These are phyloP conservation scores for Stachybotrys echinatus DNA, from an alignment of 2,329 filamentous ascomycete species.

Conservation along the genomic window DNA sequence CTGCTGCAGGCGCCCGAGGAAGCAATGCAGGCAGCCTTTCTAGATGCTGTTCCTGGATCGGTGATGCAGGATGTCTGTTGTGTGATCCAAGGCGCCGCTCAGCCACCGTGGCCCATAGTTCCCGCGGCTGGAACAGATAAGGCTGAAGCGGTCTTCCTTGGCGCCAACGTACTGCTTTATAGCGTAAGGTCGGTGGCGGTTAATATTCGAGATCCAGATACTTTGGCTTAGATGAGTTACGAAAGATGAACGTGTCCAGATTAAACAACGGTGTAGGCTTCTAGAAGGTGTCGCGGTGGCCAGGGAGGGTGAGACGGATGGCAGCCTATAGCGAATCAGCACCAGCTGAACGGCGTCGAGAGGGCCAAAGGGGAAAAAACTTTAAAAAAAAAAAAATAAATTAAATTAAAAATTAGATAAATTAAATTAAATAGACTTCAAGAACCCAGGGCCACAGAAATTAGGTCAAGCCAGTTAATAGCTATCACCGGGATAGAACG, in stretches of 20 bases:
- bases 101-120: too few relatives aligned
- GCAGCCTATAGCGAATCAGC: not conserved
- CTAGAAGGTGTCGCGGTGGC: not conserved
- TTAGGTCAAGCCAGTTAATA: not conserved
- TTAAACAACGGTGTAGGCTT: not conserved
- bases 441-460: too few relatives aligned
- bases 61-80: not conserved
- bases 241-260: not conserved
- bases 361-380: not conserved
- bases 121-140: too few relatives aligned
- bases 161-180: too few relatives aligned
- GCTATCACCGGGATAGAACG: not conserved
- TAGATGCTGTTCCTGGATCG: not conserved
- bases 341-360: not conserved
- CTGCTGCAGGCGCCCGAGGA: not conserved
- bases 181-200: too few relatives aligned
- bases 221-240: not conserved
- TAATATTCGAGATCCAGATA: too few relatives aligned
- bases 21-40: not conserved
- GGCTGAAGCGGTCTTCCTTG: too few relatives aligned
- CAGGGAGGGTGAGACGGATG: not conserved
- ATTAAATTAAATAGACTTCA: too few relatives aligned
- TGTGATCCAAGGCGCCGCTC: too few relatives aligned
- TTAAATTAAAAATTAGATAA: too few relatives aligned
- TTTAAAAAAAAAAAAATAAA: not conserved